Evolutionary conservation across 257 asterid species (phyloP), one percentile per base, ranked within the genome.

Genomic region (Solanum dulcamara): DNA sequence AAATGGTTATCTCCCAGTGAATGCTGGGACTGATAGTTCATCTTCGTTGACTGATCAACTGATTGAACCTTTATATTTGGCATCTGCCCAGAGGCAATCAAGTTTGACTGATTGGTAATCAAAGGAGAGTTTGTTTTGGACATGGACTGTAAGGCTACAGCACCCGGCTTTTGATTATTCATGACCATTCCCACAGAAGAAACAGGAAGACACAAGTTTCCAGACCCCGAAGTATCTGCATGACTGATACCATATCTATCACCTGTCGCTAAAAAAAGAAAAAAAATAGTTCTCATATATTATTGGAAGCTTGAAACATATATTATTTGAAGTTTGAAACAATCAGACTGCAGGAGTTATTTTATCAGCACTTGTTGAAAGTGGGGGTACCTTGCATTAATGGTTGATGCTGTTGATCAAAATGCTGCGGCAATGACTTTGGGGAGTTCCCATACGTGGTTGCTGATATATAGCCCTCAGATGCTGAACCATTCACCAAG

Each of bases 351-450:
- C 83, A 48, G 42, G 30, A 79, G 28, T 79, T 46, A 48, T 44
- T 79, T 79, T 48, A 79, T 79, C 30, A 22, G 64, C 35, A 28
- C 42, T 79, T 18, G 83, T 79, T 79, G 64, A 48, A 37, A 48
- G 86, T 37, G 53, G 80, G 83, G 48, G 83, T 88, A 97, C 99
- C 98, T 57, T 91, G 96, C 81, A 88, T 85, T 85, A 90, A 85
- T 81, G 98, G 87, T 85, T 90, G 94, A 83, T 91, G 98, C 88
- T 90, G 95, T 83, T 92, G 98, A 85, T 95, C 97, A 85, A 89
- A 88, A 70, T 87, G 90, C 57, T 89, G 95, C 35, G 91, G 92
- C 83, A 88, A 64, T 84, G 95, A 91, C 86, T 91, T 92, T 42
- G 91, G 38, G 42, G 97, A 90, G 94, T 89, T 95, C 30, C 94